Evolutionary conservation across 1,284 basidiomycete genomes (phyloP).

Genomic region (Schizophyllum amplum): DNA sequence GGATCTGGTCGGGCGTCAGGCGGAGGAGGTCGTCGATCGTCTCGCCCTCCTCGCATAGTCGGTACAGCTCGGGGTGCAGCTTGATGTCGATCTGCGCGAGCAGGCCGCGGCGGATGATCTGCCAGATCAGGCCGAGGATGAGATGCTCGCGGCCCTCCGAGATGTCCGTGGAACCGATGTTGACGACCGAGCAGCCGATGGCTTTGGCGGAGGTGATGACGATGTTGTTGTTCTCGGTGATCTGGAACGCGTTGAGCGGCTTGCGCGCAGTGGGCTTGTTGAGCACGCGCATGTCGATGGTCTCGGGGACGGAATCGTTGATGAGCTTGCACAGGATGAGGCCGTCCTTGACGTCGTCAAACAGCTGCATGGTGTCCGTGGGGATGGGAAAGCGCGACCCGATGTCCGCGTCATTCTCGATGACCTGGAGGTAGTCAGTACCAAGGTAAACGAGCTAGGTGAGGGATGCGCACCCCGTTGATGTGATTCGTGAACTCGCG

Average conservation of each 20-base stretch:
- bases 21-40: slow-evolving; percentile 93
- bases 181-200: slow-evolving; percentile 97
- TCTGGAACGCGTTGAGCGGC: slow-evolving; percentile 92
- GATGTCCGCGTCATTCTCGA: slow-evolving; percentile 87
- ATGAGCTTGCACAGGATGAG: slow-evolving; percentile 97
- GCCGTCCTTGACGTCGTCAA: slow-evolving; percentile 95
- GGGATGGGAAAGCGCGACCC: slow-evolving; percentile 85
- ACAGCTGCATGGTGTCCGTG: slow-evolving; percentile 98
- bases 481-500: slow-evolving; percentile 97
- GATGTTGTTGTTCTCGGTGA: slow-evolving; percentile 99
- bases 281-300: slow-evolving; percentile 96
- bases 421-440: slow-evolving; percentile 45
- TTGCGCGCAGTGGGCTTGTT: slow-evolving; percentile 79
- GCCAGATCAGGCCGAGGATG: slow-evolving; percentile 98
- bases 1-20: slow-evolving; percentile 93
- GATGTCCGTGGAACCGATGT: slow-evolving; percentile 92
- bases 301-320: slow-evolving; percentile 98
- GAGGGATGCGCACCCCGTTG: slow-evolving; percentile 56
- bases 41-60: slow-evolving; percentile 93
- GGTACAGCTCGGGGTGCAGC: slow-evolving; percentile 93
- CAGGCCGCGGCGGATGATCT: slow-evolving; percentile 91
- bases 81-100: slow-evolving; percentile 97
- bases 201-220: slow-evolving; percentile 97
- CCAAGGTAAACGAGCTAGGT: background rate
- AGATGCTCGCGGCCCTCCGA: slow-evolving; percentile 94